Evolutionary conservation across 1,284 basidiomycete genomes (phyloP).

Genomic region (Athelia psychrophila): DNA sequence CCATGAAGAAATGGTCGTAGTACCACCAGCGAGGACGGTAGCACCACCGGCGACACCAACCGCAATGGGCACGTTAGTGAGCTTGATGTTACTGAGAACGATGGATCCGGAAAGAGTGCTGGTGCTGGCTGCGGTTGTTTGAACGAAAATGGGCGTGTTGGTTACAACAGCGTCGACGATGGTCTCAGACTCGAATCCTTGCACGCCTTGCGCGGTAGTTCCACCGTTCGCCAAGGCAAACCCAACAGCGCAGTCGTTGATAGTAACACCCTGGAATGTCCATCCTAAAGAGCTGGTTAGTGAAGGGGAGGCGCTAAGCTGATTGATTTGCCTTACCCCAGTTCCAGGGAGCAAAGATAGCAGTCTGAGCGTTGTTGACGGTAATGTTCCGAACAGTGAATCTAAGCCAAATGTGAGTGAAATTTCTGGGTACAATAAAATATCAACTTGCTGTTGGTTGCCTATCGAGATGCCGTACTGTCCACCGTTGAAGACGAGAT

Average conservation of each 20-base stretch:
- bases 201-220: constrained; percentile 28
- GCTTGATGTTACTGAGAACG: constrained; percentile 35
- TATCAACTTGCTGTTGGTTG: constrained; percentile 42
- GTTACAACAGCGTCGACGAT: constrained; percentile 40
- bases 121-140: background rate
- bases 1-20: constrained; percentile 63
- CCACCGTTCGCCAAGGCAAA: constrained; percentile 51
- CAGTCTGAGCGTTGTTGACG: constrained; percentile 42
- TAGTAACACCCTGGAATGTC: constrained; percentile 58
- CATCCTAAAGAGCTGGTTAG: constrained; percentile 39
- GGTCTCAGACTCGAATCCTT: constrained; percentile 36
- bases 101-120: constrained; percentile 27
- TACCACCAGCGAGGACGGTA: constrained; percentile 49
- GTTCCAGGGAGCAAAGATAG: constrained; percentile 41
- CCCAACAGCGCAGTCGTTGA: constrained; percentile 56
- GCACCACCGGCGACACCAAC: constrained; percentile 48
- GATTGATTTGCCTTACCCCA: constrained; percentile 42
- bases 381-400: constrained; percentile 55
- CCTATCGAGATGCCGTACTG: constrained; percentile 46
- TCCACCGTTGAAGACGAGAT: constrained; percentile 50
- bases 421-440: background rate
- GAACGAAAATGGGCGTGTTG: constrained; percentile 13
- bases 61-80: constrained; percentile 38
- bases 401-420: constrained; percentile 13
- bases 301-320: background rate